phyloP scores from a whole-genome alignment of 177 flowering plant species.

The Vitis hybrid region DNA sequence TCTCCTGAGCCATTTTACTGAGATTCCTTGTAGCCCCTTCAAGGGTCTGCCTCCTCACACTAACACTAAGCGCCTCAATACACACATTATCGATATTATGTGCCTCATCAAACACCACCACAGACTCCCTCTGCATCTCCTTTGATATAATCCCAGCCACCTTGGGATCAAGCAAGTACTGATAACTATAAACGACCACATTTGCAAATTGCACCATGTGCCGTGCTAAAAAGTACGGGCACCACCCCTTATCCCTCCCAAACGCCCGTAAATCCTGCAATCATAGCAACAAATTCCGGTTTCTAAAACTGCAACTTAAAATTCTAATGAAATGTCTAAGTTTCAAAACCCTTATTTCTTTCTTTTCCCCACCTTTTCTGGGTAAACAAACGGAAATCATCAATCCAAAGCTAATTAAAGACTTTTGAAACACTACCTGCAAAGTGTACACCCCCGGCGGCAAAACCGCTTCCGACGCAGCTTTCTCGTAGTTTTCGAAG shows the following conservation, averaged over 20 bases:
- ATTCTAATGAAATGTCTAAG: too few relatives aligned
- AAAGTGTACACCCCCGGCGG: conserved; percentile 93
- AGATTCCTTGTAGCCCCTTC: conserved; percentile 93
- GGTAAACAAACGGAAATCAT: not conserved
- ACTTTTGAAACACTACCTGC: conserved; percentile 34
- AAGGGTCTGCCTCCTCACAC: conserved; percentile 85
- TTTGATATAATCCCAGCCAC: conserved; percentile 95
- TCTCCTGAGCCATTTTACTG: conserved; percentile 71
- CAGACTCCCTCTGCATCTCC: conserved; percentile 93
- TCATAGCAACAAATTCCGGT: not conserved
- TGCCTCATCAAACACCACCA: conserved; percentile 98
- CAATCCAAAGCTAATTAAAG: not conserved
- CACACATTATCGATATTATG: conserved; percentile 99
- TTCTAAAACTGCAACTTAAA: not conserved
- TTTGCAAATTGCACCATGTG: conserved; percentile 93
- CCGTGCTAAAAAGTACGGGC: conserved; percentile 91
- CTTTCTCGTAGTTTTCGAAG: conserved; percentile 74
- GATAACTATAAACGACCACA: conserved; percentile 96
- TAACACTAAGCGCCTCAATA: conserved; percentile 97
- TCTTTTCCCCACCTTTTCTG: too few relatives aligned
- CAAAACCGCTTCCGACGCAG: conserved; percentile 58
- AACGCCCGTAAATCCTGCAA: conserved; percentile 74
- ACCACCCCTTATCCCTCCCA: conserved; percentile 93
- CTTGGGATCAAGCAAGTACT: conserved; percentile 98
- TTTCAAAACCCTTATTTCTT: not conserved